Evolutionary conservation across 495 filamentous ascomycete genomes (phyloP).

Genomic region (Penicillium pancosmium): DNA sequence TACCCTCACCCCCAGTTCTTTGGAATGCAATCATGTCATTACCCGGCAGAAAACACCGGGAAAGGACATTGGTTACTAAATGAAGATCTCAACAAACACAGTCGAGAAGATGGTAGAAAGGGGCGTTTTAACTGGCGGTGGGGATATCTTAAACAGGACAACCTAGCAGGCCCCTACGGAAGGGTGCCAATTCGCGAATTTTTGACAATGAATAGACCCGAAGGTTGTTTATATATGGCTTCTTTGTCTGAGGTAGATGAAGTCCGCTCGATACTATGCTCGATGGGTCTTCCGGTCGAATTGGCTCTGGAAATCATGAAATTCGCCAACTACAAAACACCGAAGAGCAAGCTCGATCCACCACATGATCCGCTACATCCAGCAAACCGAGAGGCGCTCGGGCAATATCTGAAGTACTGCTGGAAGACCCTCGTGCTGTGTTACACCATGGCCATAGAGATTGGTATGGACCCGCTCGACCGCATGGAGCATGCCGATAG

Average conservation of each 20-base stretch:
- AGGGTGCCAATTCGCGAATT: constrained; percentile 15
- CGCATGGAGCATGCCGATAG: background rate
- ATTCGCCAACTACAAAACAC: constrained; percentile 13
- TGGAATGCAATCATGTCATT: background rate
- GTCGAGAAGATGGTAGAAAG: background rate
- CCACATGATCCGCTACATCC: constrained; percentile 26
- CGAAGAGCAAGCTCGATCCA: constrained; percentile 5
- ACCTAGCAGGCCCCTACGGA: constrained; percentile 7
- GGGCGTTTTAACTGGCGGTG: background rate
- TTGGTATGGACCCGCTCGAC: background rate
- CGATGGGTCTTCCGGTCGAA: constrained; percentile 19
- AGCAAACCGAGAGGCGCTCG: constrained; percentile 15
- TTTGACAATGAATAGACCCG: background rate
- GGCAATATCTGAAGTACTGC: constrained; percentile 22
- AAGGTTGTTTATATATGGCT: background rate
- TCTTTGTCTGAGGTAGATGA: background rate
- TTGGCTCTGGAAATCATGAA: constrained; percentile 20
- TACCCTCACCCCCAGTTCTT: background rate
- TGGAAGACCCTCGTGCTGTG: constrained; percentile 27
- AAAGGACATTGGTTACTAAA: background rate
- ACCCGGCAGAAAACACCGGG: background rate
- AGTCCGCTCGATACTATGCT: background rate
- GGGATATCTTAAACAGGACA: background rate
- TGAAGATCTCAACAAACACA: background rate
- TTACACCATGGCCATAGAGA: constrained; percentile 13